phyloP scores from a whole-genome alignment of 108 stramenopile species.

The Nitzschia putrida region DNA sequence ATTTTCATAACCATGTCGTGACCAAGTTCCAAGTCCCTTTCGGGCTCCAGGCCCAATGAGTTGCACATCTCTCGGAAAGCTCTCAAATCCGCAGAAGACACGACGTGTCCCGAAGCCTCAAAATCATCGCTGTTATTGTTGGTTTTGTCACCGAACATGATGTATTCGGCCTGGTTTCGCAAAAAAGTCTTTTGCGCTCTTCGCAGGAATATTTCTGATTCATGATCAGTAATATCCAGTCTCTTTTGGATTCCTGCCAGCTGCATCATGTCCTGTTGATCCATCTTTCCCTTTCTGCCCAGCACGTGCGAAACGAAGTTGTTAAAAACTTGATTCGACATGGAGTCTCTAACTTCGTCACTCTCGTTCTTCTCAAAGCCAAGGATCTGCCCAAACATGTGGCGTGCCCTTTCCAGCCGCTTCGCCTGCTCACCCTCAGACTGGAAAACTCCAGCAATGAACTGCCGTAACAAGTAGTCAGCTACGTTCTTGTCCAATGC shows the following conservation, averaged over 20 bases:
- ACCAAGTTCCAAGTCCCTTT: constrained; percentile 73
- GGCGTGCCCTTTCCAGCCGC: constrained; percentile 71
- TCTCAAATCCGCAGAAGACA: constrained; percentile 60
- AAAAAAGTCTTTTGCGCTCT: constrained; percentile 83
- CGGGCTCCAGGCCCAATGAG: constrained; percentile 80
- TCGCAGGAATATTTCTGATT: constrained; percentile 72
- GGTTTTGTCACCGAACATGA: constrained; percentile 55
- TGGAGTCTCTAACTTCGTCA: constrained; percentile 76
- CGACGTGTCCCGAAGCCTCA: no score
- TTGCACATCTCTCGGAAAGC: constrained; percentile 90
- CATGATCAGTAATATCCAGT: constrained; percentile 75
- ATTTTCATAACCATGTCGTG: constrained; percentile 60
- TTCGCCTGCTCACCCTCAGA: constrained; percentile 68
- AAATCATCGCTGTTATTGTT: no score
- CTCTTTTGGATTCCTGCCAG: constrained; percentile 84
- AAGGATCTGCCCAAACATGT: constrained; percentile 82
- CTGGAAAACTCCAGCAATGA: constrained; percentile 81
- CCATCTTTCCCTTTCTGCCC: constrained; percentile 75
- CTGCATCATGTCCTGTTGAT: constrained; percentile 95
- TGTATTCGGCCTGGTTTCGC: constrained; percentile 68
- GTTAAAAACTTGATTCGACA: constrained; percentile 83
- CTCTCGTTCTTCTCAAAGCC: constrained; percentile 74
- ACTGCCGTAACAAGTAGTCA: constrained; percentile 81
- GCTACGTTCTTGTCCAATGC: constrained; percentile 70
- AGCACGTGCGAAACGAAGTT: constrained; percentile 83